Base-by-base conservation (phyloP, 257 asterid genomes). In the Echites panduratus region DNA sequence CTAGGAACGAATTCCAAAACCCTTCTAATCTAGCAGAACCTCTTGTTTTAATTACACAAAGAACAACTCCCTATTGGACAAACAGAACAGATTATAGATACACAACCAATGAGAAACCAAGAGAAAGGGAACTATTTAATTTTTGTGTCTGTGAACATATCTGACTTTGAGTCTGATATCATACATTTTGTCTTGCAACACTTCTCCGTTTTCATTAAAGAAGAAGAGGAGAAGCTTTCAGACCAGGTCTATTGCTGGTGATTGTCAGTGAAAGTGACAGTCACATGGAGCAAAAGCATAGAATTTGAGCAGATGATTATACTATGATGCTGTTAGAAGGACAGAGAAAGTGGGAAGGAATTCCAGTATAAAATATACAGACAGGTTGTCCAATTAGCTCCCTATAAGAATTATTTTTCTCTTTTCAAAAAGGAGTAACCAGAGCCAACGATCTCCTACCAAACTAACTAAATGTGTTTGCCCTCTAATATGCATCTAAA, bases 281-380 rank as follows among this genome's bases (percentile, higher is more conserved):
- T 76, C 88, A 85, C 87, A 83, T 80, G 89, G 77, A 71, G 71
- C 68, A 79, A 80, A 50, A 63, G n/a, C 73, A 56, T 27, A 38
- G 48, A 70, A 41, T 59, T 47, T 13, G 50, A 58, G 54, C 19
- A 49, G 57, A 40, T 58, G 58, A 61, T 69, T 26, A 57, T 64
- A 26, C 14, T 73, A 11, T 45, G 54, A 38, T 64, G 54, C 11
- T 17, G 41, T 49, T 64, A 61, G 70, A 56, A 65, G 50, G 50
- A 40, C 27, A 38, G 50, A 43, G 70, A 58, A 17, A 58, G 22
- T 10, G 9, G 17, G 9, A 16, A 16, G 40, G 53, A n/a, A 0
- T 10, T 43, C 75, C 27, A 72, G 61, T 6, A 66, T 56, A 54
- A 43, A 69, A 68, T 75, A 38, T 1, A 35, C 32, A 40, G 67